These are phyloP conservation scores for Lasiodiplodia gonubiensis DNA, from an alignment of 2,329 filamentous ascomycete species.

Conservation along the genomic window DNA sequence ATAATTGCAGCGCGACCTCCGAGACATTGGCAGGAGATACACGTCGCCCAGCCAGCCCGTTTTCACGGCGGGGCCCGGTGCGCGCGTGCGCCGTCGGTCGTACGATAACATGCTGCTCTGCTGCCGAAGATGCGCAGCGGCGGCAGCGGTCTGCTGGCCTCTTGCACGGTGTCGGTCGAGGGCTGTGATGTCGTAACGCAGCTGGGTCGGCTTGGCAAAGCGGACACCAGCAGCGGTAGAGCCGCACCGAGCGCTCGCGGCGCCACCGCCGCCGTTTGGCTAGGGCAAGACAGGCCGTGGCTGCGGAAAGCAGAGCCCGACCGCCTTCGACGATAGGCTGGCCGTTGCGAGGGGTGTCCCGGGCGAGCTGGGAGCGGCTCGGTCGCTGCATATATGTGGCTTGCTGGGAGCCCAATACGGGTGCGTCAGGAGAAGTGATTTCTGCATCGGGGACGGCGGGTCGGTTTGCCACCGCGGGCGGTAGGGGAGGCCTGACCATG, in stretches of 20 bases:
- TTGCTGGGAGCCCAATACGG: conserved; percentile 21
- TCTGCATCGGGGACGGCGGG: conserved; percentile 16
- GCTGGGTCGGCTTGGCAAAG: conserved; percentile 9
- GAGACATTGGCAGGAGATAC: conserved; percentile 26
- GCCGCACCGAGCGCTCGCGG: conserved; percentile 15
- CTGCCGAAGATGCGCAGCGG: background rate
- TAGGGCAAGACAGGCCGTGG: background rate
- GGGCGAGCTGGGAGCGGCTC: conserved; percentile 20
- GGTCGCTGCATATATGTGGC: conserved; percentile 15
- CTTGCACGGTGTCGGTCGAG: background rate
- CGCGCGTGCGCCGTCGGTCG: background rate
- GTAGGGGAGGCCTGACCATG: conserved; percentile 12
- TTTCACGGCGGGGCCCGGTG: conserved; percentile 15
- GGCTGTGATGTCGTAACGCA: conserved; percentile 14
- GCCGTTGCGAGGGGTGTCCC: conserved; percentile 23
- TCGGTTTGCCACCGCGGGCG: conserved; percentile 18
- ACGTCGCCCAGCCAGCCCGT: conserved; percentile 8
- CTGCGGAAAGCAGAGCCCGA: conserved; percentile 1
- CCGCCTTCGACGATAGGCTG: conserved; percentile 20
- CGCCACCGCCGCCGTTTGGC: conserved; percentile 21
- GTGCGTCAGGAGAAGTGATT: conserved; percentile 19
- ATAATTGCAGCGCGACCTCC: conserved; percentile 18
- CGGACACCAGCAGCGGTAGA: conserved; percentile 21
- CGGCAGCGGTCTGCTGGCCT: background rate
- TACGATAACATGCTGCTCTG: conserved; percentile 8